These are phyloP conservation scores for Gossypium thurberi DNA, from an alignment of 345 rosid genomes.

Conservation along the genomic window DNA sequence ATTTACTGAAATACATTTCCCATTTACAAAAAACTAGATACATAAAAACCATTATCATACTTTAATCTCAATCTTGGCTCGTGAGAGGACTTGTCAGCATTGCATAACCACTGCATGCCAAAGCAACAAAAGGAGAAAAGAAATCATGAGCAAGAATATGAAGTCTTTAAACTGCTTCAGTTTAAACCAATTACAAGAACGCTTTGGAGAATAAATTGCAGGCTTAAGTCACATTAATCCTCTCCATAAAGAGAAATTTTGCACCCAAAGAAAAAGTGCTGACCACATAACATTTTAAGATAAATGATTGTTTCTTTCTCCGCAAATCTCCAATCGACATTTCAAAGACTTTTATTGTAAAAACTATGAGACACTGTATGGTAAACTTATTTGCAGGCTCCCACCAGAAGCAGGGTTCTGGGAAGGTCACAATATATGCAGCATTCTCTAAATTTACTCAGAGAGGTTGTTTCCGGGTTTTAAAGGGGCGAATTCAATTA, in stretches of 20 bases:
- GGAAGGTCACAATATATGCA: too few relatives aligned
- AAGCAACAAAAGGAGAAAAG: background rate
- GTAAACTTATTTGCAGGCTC: background rate
- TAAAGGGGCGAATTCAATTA: background rate
- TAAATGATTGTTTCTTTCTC: background rate
- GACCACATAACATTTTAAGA: background rate
- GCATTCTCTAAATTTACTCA: too few relatives aligned
- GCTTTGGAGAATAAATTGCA: background rate
- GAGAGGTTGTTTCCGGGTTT: background rate
- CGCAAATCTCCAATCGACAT: background rate
- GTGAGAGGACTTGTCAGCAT: slow-evolving; percentile 93
- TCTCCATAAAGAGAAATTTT: background rate
- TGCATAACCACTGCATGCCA: slow-evolving; percentile 79
- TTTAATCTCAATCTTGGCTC: slow-evolving; percentile 81
- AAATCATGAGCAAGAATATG: background rate
- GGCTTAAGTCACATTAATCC: background rate
- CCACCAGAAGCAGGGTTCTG: too few relatives aligned
- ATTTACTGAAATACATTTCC: background rate
- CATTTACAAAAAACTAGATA: background rate
- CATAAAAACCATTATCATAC: slow-evolving; percentile 34
- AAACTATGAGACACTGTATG: background rate
- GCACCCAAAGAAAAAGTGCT: too few relatives aligned
- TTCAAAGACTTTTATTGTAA: background rate
- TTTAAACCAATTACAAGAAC: background rate
- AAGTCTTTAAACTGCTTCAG: background rate